Evolutionary conservation across 73 alveolate genomes (phyloP), one percentile per base, ranked within the genome.

Genomic region (Symbiodinium pilosum): DNA sequence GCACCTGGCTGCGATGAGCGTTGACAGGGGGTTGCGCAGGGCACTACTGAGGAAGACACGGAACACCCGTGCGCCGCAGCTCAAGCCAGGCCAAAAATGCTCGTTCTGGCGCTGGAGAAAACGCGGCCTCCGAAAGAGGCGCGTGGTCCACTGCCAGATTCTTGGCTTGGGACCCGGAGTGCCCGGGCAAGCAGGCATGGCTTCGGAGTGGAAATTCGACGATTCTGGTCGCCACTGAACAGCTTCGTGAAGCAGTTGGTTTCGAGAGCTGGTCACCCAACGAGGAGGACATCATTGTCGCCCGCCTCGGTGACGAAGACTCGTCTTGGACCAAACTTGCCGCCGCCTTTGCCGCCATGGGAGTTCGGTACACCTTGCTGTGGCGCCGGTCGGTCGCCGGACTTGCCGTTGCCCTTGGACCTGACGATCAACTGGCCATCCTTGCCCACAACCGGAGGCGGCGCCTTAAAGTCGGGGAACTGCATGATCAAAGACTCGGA

Each of bases 31-130:
- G 32, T 41, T 87, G 32, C 43, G 84, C 4, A 39, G 94, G 7
- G 94, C 94, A 0, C 39, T 87, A 4, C 56, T 87, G 54, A 52
- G 85, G 1, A 87, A 87, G 85, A 87, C 94, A 5, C 3, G 94
- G 28, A 71, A 68, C 1, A 87, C 94, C 0, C 32, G 56, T 30
- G 32, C 54, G 0, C 43, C 94, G 4, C 84, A 87, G 32, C 42
- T 59, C 9, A 43, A 84, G 26, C 73, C 47, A 1, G 32, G 8
- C 30, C 92, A 52, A 4, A 59, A 71, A 16, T 32, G 52, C 64
- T 54, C 89, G 11, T 83, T 83, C 38, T 83, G 89, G 89, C 26
- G 89, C 2, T 83, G 89, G 89, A 32, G 68, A 14, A 28, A 36
- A 14, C 38, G 42, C 6, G 89, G 89, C 43, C 36, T 51, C 4